phyloP scores from a whole-genome alignment of 2,329 filamentous ascomycete species.

The Chrysoporthe austroafricana region DNA sequence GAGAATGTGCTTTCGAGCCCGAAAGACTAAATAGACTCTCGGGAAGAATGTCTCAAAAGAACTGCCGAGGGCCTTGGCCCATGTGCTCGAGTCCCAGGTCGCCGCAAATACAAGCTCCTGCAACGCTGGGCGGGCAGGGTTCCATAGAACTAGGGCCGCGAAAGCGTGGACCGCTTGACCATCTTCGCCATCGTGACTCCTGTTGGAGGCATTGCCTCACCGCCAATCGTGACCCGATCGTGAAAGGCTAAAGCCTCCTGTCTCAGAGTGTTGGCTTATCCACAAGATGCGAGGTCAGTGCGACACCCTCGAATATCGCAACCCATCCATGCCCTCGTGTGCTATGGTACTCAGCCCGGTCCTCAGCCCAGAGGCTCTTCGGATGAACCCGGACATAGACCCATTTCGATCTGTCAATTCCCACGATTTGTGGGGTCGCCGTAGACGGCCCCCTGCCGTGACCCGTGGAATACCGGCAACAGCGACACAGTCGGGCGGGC shows the following conservation, averaged over 20 bases:
- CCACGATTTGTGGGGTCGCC: not conserved
- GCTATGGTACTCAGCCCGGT: not conserved
- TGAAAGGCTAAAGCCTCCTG: constrained; percentile 5
- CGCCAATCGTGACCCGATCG: not conserved
- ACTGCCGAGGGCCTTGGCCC: not conserved
- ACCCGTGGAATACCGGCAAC: not conserved
- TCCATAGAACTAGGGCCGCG: not conserved
- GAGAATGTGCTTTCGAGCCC: not conserved
- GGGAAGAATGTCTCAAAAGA: not conserved
- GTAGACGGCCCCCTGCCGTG: not conserved
- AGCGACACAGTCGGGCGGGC: not conserved
- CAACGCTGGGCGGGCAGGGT: not conserved
- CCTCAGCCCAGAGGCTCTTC: not conserved
- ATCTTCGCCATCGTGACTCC: not conserved
- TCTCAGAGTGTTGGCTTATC: constrained; percentile 7
- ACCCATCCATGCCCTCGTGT: not conserved
- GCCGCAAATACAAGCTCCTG: not conserved
- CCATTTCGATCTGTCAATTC: not conserved
- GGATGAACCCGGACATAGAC: too few species aligned
- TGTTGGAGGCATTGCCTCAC: constrained; percentile 1
- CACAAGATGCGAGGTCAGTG: constrained; percentile 5
- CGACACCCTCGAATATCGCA: constrained; percentile 6
- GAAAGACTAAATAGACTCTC: constrained; percentile 1
- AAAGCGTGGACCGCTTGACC: not conserved
- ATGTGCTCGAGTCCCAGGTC: not conserved